Evolutionary conservation across 495 filamentous ascomycete genomes (phyloP).

Genomic region (Penicillium arizonense): DNA sequence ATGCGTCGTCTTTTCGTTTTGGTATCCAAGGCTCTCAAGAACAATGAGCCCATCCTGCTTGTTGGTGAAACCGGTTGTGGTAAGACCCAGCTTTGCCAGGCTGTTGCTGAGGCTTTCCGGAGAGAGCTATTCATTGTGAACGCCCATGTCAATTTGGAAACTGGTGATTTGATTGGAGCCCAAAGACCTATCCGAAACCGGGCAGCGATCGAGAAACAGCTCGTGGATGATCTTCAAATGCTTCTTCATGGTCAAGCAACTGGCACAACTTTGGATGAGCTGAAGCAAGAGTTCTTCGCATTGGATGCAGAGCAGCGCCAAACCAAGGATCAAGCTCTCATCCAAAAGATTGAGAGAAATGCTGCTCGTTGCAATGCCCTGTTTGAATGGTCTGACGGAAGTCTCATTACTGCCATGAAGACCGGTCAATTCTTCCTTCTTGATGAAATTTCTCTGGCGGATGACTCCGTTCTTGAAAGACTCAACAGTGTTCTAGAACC

Average conservation of each 20-base stretch:
- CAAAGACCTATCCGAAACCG: conserved; percentile 90
- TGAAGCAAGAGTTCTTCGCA: conserved; percentile 50
- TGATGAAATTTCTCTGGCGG: conserved; percentile 96
- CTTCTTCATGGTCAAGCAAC: conserved; percentile 32
- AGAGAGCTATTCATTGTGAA: conserved; percentile 85
- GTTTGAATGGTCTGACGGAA: conserved; percentile 97
- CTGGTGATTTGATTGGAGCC: conserved; percentile 93
- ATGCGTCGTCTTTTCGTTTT: conserved; percentile 90
- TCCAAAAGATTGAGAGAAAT: conserved; percentile 56
- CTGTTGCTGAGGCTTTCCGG: conserved; percentile 75
- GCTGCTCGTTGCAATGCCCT: conserved; percentile 68
- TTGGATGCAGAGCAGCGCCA: conserved; percentile 27
- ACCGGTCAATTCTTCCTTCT: conserved; percentile 86
- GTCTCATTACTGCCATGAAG: conserved; percentile 93
- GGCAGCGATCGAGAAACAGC: conserved; percentile 60
- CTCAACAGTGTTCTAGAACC: conserved; percentile 98
- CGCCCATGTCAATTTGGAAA: conserved; percentile 96
- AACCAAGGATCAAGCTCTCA: conserved; percentile 48
- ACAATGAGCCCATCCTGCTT: conserved; percentile 90
- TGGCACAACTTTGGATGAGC: conserved; percentile 35
- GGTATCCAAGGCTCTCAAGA: conserved; percentile 77
- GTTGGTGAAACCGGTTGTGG: conserved; percentile 97
- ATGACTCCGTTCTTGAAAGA: conserved; percentile 95
- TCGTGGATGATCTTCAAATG: conserved; percentile 60
- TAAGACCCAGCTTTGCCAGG: conserved; percentile 94